Evolutionary conservation across 192 early-diverging fungal genomes (phyloP), one percentile per base, ranked within the genome.

Genomic region (Coemansia guatemalensis): DNA sequence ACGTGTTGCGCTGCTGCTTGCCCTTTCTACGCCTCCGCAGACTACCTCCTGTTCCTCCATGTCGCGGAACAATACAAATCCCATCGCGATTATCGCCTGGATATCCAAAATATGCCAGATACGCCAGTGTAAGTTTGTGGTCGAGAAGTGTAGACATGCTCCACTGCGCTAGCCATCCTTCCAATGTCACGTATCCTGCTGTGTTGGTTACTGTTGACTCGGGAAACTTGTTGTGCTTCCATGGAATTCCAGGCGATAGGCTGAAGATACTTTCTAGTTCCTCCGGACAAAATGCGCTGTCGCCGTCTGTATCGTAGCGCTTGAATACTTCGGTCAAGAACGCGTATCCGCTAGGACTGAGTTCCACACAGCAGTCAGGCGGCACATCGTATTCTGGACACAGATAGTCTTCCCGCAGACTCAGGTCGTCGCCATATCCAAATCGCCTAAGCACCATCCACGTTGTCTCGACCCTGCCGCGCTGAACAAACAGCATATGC

Each of bases 131-230:
- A 8, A 89, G 88, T 56, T 87, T 88, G 78, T 94, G 86, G 73
- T 97, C 92, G 41, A 97, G 75, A 48, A 97, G 82, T 5, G 97
- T 98, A 1, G 93, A 95, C 96, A 98, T 97, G 79, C 95, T 95
- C 97, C 97, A 99, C 69, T 97, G 96, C n/a, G 95, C 96, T 25
- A 99, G 76, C 83, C 95, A 99, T 18, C 96, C 95, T 73, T 96
- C 95, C 53, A 98, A 80, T 3, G 97, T 96, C 8, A 99, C 91
- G 12, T 88, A 87, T 17, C 94, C 94, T 1, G 91, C 83, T 44
- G 92, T 91, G 24, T 93, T 93, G 35, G 93, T 95, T 14, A 95
- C 89, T 1, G 93, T 95, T 3, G 93, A 93, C 58, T 94, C 88
- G 11, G 94, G 92, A 60, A 96, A 95, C 32, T 84, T 89, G 20